Conservation (phyloP, 2,329 filamentous ascomycete genomes). For the Cytospora paraplurivora region DNA sequence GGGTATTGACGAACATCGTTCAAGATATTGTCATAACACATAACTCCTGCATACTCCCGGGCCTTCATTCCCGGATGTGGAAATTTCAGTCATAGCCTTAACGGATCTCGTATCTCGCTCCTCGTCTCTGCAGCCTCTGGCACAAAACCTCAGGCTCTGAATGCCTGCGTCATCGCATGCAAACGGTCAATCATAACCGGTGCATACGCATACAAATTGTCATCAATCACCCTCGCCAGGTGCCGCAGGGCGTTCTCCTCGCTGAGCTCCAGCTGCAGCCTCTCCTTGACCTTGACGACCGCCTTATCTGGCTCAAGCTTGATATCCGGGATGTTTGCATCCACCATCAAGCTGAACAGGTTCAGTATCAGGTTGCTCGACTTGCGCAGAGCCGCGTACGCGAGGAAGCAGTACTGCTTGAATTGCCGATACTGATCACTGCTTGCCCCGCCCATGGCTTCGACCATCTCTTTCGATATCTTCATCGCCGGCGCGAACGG, state of each 20-base stretch:
- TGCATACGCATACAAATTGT: conserved; percentile 85
- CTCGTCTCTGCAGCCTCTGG: too few relatives aligned
- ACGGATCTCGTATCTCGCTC: neutral
- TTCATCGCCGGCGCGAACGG: conserved; percentile 98
- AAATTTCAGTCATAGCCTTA: neutral
- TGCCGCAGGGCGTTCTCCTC: conserved; percentile 91
- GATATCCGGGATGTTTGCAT: conserved; percentile 96
- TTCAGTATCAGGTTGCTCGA: conserved; percentile 90
- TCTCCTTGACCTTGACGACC: conserved; percentile 90
- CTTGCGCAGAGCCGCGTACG: conserved; percentile 89
- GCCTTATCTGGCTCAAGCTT: conserved; percentile 90
- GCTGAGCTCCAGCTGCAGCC: conserved; percentile 86
- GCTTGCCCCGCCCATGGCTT: conserved; percentile 88
- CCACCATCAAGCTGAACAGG: conserved; percentile 93
- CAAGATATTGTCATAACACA: conserved; percentile 4
- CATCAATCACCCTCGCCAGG: conserved; percentile 87
- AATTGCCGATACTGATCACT: conserved; percentile 85
- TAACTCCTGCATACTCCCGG: neutral
- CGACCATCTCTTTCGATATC: conserved; percentile 95
- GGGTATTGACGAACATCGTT: conserved; percentile 17
- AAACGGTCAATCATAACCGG: conserved; percentile 93
- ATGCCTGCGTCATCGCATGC: conserved; percentile 91
- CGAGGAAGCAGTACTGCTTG: conserved; percentile 94
- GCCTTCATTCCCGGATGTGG: neutral
- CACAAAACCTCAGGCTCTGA: conserved; percentile 61